Conservation (phyloP, 805 yeast species). For the Aciculoconidium aculeatum region DNA sequence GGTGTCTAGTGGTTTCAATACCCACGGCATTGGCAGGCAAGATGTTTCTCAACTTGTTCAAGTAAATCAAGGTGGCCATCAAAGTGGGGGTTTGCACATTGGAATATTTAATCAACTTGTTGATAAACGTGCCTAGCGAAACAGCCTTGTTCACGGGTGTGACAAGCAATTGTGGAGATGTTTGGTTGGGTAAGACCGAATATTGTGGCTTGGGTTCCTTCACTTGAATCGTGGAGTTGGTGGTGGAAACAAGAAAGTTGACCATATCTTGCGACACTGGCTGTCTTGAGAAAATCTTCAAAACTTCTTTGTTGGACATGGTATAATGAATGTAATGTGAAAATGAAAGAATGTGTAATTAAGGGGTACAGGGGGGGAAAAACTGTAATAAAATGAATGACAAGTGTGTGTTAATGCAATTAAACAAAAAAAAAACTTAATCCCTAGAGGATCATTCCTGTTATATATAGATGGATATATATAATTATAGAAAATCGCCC, state of each 20-base stretch:
- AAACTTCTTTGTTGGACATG: constrained; percentile 39
- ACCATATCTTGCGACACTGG: constrained; percentile 57
- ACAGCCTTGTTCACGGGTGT: constrained; percentile 19
- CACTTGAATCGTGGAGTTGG: constrained; percentile 50
- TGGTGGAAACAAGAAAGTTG: constrained; percentile 50
- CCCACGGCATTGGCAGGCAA: constrained; percentile 88
- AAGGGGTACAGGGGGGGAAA: too few relatives aligned
- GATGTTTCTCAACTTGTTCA: constrained; percentile 67
- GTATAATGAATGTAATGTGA: constrained; percentile 2
- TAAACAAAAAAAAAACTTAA: too few relatives aligned
- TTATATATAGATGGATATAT: too few relatives aligned
- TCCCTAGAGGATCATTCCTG: too few relatives aligned
- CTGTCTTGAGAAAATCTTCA: constrained; percentile 47
- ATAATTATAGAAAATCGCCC: too few relatives aligned
- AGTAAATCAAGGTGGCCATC: constrained; percentile 85
- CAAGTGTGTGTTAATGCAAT: too few relatives aligned
- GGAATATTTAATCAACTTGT: constrained; percentile 66
- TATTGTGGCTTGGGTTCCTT: constrained; percentile 15
- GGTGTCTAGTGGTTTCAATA: constrained; percentile 87
- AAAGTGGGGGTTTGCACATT: constrained; percentile 93
- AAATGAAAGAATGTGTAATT: too few relatives aligned
- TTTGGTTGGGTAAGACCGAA: constrained; percentile 33
- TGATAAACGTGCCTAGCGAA: constrained; percentile 57
- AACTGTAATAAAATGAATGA: too few relatives aligned
- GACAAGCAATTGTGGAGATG: constrained; percentile 14